Conservation (phyloP, 192 early-diverging fungal species). For the Coemansia sp. region DNA sequence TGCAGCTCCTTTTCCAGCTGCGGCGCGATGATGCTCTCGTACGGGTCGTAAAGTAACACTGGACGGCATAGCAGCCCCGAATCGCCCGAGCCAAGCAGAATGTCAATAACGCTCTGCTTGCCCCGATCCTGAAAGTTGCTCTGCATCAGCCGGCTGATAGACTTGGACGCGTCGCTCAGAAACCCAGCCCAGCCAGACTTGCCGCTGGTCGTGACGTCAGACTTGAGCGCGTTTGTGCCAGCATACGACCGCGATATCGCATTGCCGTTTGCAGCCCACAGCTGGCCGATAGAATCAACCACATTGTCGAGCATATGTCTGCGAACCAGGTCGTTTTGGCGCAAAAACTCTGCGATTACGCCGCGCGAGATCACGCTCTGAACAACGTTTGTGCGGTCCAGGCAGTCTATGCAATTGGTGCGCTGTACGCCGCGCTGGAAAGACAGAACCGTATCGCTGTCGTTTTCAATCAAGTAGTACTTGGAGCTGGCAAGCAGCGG, state of each 20-base stretch:
- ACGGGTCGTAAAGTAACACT: constrained; percentile 40
- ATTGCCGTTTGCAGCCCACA: constrained; percentile 92
- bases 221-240: constrained; percentile 94
- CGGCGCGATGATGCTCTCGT: constrained; percentile 23
- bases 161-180: constrained; percentile 90
- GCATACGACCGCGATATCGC: constrained; percentile 89
- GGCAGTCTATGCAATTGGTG: constrained; percentile 91
- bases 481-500: constrained; percentile 58
- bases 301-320: constrained; percentile 12
- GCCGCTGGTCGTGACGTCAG: constrained; percentile 83
- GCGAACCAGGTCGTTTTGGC: constrained; percentile 15
- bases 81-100: constrained; percentile 65
- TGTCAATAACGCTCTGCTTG: constrained; percentile 91
- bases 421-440: constrained; percentile 83
- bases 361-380: constrained; percentile 72
- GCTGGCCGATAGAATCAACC: constrained; percentile 54
- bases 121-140: constrained; percentile 95
- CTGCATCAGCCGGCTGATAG: constrained; percentile 89
- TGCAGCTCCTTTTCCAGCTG: constrained; percentile 27
- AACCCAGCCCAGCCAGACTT: constrained; percentile 69
- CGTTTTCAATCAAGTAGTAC: constrained; percentile 68
- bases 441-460: constrained; percentile 56
- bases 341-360: constrained; percentile 50
- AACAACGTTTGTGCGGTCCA: constrained; percentile 88
- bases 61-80: constrained; percentile 36